Percentiles rank a stretch among this genome's conserved stretches.
These are phyloP conservation scores for Alnus glutinosa DNA, from an alignment of 306 rosid species.

Conservation along the genomic window DNA sequence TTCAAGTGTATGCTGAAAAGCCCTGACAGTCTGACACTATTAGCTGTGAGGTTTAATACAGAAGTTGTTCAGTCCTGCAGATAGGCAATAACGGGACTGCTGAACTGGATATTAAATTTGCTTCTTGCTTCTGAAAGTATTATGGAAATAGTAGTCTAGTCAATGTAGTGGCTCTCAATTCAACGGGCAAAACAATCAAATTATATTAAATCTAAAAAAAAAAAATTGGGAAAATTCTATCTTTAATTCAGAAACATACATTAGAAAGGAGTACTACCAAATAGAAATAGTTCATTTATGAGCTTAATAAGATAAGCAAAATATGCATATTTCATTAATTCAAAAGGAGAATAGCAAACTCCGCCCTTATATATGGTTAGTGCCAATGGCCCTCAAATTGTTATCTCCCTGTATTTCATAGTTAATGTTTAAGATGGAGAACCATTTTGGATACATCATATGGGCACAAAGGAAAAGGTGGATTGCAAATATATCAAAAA, in stretches of 20 bases:
- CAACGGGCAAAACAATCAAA: neutral
- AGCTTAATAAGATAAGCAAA: neutral
- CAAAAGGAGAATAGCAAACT: neutral
- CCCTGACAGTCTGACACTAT: neutral
- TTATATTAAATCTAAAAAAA: neutral
- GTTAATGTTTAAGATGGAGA: neutral
- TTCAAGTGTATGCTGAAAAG: neutral
- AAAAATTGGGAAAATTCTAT: neutral
- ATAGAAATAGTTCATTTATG: neutral
- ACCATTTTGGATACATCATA: neutral
- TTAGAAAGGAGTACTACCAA: neutral
- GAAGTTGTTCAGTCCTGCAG: neutral
- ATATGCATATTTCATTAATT: neutral
- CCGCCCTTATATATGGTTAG: neutral
- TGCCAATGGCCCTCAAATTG: neutral
- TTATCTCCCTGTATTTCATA: neutral
- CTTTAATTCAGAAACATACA: neutral
- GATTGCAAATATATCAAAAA: constrained; percentile 2
- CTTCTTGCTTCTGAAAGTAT: neutral
- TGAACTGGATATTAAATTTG: neutral
- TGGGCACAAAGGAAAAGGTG: neutral
- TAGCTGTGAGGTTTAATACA: neutral
- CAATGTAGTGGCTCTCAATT: neutral
- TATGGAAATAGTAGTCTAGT: neutral
- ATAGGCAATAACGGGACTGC: neutral